phyloP scores from a whole-genome alignment of 345 rosid genomes.

The thale cress (Arabidopsis thaliana) region TAIR10.1 NC_003076.8:25236001-25236500 shows the following conservation, averaged over 20 bases:
- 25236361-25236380: not conserved
- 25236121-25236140: slow-evolving; percentile 24
- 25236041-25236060: slow-evolving; percentile 23
- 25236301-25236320: slow-evolving; percentile 39
- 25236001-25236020: slow-evolving; percentile 37
- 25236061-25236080: slow-evolving; percentile 33
- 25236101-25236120: slow-evolving; percentile 20
- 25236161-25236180: slow-evolving; percentile 1
- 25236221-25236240: slow-evolving; percentile 19
- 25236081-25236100: slow-evolving; percentile 34
- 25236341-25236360: slow-evolving; percentile 35
- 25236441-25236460: not conserved
- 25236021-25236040: slow-evolving; percentile 29
- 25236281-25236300: slow-evolving; percentile 43
- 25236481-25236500: not conserved
- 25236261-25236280: slow-evolving; percentile 47
- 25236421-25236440: not conserved
- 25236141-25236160: slow-evolving; percentile 10
- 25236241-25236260: slow-evolving; percentile 9
- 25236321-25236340: slow-evolving; percentile 31
- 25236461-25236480: not conserved
- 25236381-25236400: not conserved
- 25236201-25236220: slow-evolving; percentile 33
- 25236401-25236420: not conserved
- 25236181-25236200: slow-evolving; percentile 31